Evolutionary conservation across 1,284 basidiomycete species (phyloP).

Genomic region (Stygiomarasmius scandens): DNA sequence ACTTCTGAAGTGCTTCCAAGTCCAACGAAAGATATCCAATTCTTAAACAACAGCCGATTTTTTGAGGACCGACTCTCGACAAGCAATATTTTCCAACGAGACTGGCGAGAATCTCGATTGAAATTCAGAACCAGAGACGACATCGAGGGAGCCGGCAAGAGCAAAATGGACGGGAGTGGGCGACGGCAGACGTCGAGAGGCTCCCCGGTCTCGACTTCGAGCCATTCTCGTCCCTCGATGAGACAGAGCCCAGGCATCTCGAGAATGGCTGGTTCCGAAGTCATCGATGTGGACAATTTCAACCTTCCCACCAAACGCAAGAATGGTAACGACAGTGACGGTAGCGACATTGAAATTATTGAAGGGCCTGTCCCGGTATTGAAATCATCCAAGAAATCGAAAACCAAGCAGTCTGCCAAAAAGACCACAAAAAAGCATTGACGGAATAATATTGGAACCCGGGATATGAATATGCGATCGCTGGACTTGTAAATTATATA

Average conservation of each 20-base stretch:
- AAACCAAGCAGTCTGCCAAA: conserved; percentile 39
- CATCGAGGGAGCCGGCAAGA: too few relatives aligned
- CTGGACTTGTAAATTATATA: too few relatives aligned
- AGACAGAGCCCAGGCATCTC: conserved; percentile 46
- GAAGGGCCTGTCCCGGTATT: conserved; percentile 42
- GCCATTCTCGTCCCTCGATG: conserved; percentile 48
- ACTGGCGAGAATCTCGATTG: conserved; percentile 70
- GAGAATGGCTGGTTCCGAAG: conserved; percentile 42
- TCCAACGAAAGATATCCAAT: conserved; percentile 31
- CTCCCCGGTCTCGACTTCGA: conserved; percentile 46
- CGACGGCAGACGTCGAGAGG: conserved; percentile 31
- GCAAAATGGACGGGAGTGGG: conserved; percentile 1
- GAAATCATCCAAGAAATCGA: conserved; percentile 38
- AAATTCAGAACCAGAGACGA: conserved; percentile 22
- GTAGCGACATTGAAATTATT: conserved; percentile 56
- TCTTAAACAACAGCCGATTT: conserved; percentile 49
- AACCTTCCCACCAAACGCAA: conserved; percentile 43
- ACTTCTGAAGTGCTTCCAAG: conserved; percentile 59
- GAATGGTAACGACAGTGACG: conserved; percentile 43
- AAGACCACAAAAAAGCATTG: conserved; percentile 37
- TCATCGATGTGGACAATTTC: conserved; percentile 42
- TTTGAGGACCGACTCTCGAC: conserved; percentile 66
- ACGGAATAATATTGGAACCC: conserved; percentile 5
- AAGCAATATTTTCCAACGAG: conserved; percentile 69
- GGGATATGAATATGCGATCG: too few relatives aligned